Base-by-base conservation (phyloP, 192 early-diverging fungal species). In the Entrophospora sp. region DNA sequence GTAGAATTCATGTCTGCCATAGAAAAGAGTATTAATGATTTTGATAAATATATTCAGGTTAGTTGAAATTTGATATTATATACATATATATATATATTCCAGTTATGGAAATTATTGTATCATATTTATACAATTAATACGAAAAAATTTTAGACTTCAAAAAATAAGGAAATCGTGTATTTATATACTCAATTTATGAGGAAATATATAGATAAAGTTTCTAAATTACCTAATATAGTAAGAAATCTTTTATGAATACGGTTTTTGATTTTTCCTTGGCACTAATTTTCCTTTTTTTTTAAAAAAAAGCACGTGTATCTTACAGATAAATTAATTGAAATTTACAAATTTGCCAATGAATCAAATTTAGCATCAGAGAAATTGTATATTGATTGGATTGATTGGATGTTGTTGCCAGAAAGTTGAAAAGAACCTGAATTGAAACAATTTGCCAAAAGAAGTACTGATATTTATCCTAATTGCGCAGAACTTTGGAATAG, bases 371-470 rank as follows among this genome's bases (percentile, higher is more conserved):
- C 40, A 30, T 61, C 59, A 18, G 24, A 42, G 25, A 6, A 30
- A 61, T 44, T 61, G 59, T 61, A 61, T 31, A n/a, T 31, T 2
- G 40, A 61, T 44, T 61, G 59, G 59, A 38, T 38, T 30, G 8
- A 61, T 30, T 61, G 32, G 36, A 44, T 61, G 1, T 61, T 44
- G 32, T 27, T 22, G 30, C 18, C 27, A 16, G 59, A 61, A 10
- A 9, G 12, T 43, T 8, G 31, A 4, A 24, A 9, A 9, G 24
- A 22, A 14, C 6, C 22, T 35, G n/a, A 36, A 37, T 18, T 24
- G 18, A 25, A 36, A 32, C 25, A 18, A 13, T 28, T 45, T 9
- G 20, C 30, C 13, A 28, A 20, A 44, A 42, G 44, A 45, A 40
- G 30, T 25, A 61, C 59, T 5, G 35, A 43, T 9, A 61, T 22